These are phyloP conservation scores for Eucalyptus lansdowneana DNA, from an alignment of 345 rosid genomes.

Conservation along the genomic window DNA sequence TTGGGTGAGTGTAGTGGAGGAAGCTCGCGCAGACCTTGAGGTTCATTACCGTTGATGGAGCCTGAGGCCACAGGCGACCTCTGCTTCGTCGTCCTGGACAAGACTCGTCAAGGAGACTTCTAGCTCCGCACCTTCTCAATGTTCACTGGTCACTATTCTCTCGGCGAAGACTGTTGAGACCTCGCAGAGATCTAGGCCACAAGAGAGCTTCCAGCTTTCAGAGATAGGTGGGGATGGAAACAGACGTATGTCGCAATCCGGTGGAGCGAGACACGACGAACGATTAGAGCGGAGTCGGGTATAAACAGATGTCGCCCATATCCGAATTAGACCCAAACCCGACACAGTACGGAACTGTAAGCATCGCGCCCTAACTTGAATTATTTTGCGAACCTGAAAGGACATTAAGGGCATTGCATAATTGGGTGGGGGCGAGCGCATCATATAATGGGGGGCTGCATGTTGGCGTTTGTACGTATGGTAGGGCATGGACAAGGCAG, in stretches of 20 bases:
- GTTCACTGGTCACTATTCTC: neutral
- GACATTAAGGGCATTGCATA: neutral
- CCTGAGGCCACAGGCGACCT: neutral
- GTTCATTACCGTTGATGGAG: neutral
- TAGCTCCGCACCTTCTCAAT: neutral
- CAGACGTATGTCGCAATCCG: neutral
- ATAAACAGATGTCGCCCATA: neutral
- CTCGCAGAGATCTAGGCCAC: neutral
- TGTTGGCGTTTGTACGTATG: neutral
- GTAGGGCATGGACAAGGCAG: neutral
- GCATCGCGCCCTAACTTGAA: neutral
- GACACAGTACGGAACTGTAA: neutral
- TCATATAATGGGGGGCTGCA: neutral
- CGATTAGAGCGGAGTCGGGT: neutral
- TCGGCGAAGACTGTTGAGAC: neutral
- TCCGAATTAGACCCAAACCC: neutral
- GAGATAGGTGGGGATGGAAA: neutral
- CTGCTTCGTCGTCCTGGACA: neutral
- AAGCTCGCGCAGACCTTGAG: neutral
- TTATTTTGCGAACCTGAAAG: neutral
- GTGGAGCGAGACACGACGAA: neutral
- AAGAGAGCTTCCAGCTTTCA: neutral
- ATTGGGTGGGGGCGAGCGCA: neutral
- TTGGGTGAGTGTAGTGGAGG: neutral
- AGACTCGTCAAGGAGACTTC: neutral